A percentile compares a stretch with the other conserved stretches of the same genome.
phyloP scores from a whole-genome alignment of 257 asterid species.

The Solanum appendiculatum region DNA sequence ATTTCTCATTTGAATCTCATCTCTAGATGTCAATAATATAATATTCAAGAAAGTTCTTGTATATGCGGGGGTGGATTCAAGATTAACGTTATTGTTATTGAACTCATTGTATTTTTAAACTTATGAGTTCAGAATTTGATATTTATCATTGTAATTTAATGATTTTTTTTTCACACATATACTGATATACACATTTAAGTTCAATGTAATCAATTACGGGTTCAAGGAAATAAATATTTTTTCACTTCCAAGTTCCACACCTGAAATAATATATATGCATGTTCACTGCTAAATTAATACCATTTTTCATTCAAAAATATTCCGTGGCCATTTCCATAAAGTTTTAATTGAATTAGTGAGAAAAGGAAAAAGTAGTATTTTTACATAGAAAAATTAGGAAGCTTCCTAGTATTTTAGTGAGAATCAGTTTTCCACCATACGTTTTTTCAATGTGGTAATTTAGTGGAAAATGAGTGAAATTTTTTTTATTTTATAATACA shows the following conservation, averaged over 20 bases:
- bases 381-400: not conserved
- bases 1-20: slow-evolving; percentile 6
- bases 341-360: not conserved
- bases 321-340: not conserved
- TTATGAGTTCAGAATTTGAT: not conserved
- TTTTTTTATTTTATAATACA: no score
- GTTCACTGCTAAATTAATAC: no score
- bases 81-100: not conserved
- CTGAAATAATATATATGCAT: not conserved
- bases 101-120: not conserved
- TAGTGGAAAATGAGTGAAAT: no score
- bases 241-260: not conserved
- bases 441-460: not conserved
- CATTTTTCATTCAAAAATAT: not conserved
- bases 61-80: not conserved
- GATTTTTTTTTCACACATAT: not conserved
- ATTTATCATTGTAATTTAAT: not conserved
- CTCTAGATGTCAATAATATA: not conserved
- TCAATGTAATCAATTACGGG: not conserved
- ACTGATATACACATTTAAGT: not conserved
- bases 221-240: not conserved
- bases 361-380: not conserved
- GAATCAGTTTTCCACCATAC: no score
- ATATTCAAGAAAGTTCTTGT: not conserved
- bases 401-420: no score